Evolutionary conservation across 2,329 filamentous ascomycete genomes (phyloP), one percentile per base, ranked within the genome.

Genomic region (Aspergillus pseudonomiae): DNA sequence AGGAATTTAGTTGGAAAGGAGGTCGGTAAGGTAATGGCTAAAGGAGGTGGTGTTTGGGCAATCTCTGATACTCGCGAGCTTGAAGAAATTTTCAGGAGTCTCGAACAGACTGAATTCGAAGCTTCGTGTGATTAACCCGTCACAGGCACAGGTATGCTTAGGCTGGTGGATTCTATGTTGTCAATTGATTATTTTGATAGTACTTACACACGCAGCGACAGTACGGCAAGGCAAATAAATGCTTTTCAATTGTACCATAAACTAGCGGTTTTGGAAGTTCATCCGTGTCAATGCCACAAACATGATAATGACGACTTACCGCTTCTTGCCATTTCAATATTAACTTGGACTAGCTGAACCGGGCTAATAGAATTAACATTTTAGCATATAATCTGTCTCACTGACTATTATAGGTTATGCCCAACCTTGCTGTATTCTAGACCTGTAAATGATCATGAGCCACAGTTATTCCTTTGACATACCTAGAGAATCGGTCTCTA

Each of bases 1-100:
- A 85, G 94, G 62, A 97, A 97, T 75, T 83, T 98, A 9, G 94
- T 98, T 1, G 93, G 94, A 14, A 97, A 97, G 79, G 94, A 97
- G 79, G 94, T 97, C 3, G 94, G 93, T 11, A 87, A 90, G 72
- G 92, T 95, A 61, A 81, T 86, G 19, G 87, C 94, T 56, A 96
- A 94, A 75, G 93, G 93, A 1, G 94, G 93, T 56, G 94, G 94
- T 2, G 94, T 97, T 0, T 97, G 94, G 93, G 93, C 91, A 4
- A 91, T 97, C 60, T 94, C 89, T 11, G 90, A 93, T 74, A 93
- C 94, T 10, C 85, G 84, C 61, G 90, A 92, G 76, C 86, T 93
- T 54, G 89, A 93, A 66, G 87, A 90, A 66, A 86, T 89, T 52
- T 75, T 92, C 45, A 83, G 79, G 64, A 88, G 85, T 2, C 74